Base-by-base conservation (phyloP, 352 stramenopile genomes). In the Pythium aristosporum region DNA sequence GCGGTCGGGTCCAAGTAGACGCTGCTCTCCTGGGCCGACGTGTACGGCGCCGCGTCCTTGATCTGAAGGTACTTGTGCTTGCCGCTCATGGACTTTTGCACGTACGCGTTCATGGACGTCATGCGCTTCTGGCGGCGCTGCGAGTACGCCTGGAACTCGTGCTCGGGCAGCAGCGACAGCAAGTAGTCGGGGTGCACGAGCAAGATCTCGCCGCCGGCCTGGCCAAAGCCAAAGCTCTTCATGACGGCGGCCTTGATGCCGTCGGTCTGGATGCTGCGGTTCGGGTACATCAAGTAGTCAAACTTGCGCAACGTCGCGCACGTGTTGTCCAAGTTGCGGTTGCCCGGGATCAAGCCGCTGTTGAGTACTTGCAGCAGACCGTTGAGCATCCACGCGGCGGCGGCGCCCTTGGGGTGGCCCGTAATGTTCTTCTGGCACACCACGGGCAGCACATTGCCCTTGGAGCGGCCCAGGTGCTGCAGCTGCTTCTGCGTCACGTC, bases 401-500 rank as follows among this genome's bases (percentile, higher is more conserved):
- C 85, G 12, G 85, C 82, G 56, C 85, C 86, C 74, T 96, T 96
- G 12, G 83, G 75, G 57, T 96, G 87, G 13, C 86, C 87, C 5
- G 88, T 96, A 25, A 94, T 60, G 64, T 80, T 80, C 72, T 94
- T 96, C 69, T 96, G 87, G 46, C 80, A 89, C 28, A 96, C 74
- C 10, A 94, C 76, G 15, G 82, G 82, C 39, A 96, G 61, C 30
- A 82, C 71, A 65, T 96, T 94, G 30, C 87, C 87, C n/a, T 61
- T 42, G 7, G 82, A 86, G 3, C 88, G 82, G 16, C 86, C 88
- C 9, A 96, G 70, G 59, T 94, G 86, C 63, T 72, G 50, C 53
- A 95, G 79, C 58, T 96, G 85, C 71, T 91, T 91, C 64, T 96
- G 85, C 0, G 84, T 91, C 50, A 96, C 87, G 28, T 92, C 85